phyloP scores from a whole-genome alignment of 208 protist genomes.

The Crithidia sp. region DNA sequence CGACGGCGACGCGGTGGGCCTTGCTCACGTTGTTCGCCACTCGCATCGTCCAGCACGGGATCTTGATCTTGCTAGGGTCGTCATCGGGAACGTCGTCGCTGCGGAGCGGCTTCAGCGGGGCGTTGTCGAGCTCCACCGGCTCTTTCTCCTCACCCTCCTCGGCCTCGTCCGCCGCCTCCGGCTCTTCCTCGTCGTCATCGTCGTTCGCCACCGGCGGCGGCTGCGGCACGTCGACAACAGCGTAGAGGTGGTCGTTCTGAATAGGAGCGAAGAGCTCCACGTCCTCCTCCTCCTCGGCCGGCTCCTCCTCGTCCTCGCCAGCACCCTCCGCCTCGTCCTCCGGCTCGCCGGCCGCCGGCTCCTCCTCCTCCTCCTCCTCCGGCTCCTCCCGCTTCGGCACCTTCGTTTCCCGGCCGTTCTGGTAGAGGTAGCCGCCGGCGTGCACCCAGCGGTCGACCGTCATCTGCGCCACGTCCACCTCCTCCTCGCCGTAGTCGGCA shows the following conservation, averaged over 20 bases:
- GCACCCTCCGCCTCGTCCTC: constrained; percentile 59
- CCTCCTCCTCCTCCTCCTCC: constrained; percentile 69
- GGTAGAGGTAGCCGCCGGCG: constrained; percentile 77
- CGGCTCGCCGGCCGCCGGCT: constrained; percentile 63
- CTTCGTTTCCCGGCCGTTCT: constrained; percentile 90
- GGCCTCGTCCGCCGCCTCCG: constrained; percentile 32
- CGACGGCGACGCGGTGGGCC: constrained; percentile 82
- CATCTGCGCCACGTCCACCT: constrained; percentile 78
- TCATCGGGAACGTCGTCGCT: constrained; percentile 88
- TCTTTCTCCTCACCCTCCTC: constrained; percentile 52
- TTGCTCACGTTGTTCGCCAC: constrained; percentile 84
- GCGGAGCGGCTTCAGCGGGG: constrained; percentile 71
- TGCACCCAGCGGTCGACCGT: constrained; percentile 92
- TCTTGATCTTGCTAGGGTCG: constrained; percentile 86
- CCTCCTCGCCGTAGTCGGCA: constrained; percentile 75
- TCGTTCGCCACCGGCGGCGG: constrained; percentile 80
- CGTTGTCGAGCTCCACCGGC: constrained; percentile 68
- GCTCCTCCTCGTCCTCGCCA: constrained; percentile 59
- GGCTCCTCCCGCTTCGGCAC: constrained; percentile 87
- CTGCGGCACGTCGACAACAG: constrained; percentile 86
- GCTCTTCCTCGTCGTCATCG: constrained; percentile 82
- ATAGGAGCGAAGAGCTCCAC: constrained; percentile 88
- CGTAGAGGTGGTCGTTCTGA: constrained; percentile 76
- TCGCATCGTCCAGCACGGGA: constrained; percentile 80
- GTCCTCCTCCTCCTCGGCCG: constrained; percentile 82